phyloP scores from a whole-genome alignment of 1,284 basidiomycete genomes.

The Dichomitus squalens region DNA sequence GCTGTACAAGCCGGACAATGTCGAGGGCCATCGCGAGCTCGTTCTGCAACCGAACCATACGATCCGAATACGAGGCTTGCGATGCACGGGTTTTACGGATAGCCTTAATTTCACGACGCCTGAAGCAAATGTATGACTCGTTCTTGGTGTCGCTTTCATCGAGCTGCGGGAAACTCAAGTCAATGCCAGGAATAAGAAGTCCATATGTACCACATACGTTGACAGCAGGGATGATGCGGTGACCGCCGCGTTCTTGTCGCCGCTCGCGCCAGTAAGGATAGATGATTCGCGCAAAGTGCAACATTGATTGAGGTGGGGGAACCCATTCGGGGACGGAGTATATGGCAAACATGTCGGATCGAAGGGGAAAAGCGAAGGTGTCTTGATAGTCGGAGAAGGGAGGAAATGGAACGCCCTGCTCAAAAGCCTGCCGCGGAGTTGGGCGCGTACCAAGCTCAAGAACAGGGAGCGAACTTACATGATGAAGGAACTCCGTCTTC shows the following conservation, averaged over 20 bases:
- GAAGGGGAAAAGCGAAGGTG: conserved; percentile 29
- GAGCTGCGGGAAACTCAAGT: conserved; percentile 47
- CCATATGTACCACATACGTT: conserved; percentile 28
- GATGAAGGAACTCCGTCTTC: conserved; percentile 89
- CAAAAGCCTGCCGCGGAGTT: conserved; percentile 48
- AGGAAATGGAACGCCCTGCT: conserved; percentile 71
- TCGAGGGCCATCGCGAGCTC: conserved; percentile 79
- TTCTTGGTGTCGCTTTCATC: conserved; percentile 91
- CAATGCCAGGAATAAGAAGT: background rate
- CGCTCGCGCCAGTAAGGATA: conserved; percentile 38
- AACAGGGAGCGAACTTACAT: conserved; percentile 52
- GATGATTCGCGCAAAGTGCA: conserved; percentile 28
- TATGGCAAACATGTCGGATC: conserved; percentile 31
- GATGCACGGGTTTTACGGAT: conserved; percentile 93
- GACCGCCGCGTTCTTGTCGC: conserved; percentile 33
- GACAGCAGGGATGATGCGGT: conserved; percentile 36
- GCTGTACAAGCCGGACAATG: conserved; percentile 68
- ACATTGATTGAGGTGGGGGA: conserved; percentile 27
- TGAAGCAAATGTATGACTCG: conserved; percentile 98
- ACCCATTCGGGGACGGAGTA: conserved; percentile 32
- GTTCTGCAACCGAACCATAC: conserved; percentile 77
- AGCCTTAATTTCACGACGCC: conserved; percentile 92
- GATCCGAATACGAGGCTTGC: conserved; percentile 87
- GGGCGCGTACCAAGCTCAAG: background rate
- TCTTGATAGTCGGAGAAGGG: conserved; percentile 63